Conservation (phyloP, 176 grass and related monocot genomes). For the Aegilops tauschii region DNA sequence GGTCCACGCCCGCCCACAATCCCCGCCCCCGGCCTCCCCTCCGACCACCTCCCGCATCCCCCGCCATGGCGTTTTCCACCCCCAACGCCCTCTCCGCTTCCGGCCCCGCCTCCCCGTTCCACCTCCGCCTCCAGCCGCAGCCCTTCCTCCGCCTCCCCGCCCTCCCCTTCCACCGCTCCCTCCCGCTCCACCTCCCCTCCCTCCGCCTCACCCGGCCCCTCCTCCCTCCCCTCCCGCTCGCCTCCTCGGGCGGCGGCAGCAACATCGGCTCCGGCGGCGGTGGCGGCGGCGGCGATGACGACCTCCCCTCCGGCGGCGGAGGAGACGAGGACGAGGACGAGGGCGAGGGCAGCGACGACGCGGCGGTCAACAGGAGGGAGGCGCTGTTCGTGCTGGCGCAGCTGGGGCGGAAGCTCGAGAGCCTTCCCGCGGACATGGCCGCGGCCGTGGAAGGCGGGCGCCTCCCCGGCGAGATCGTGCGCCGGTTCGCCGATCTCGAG, state of each 20-base stretch:
- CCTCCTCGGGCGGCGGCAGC: constrained; percentile 30
- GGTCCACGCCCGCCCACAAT: constrained; percentile 8
- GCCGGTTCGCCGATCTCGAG: constrained; percentile 69
- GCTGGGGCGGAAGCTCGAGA: constrained; percentile 77
- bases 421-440: constrained; percentile 72
- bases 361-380: constrained; percentile 41
- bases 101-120: constrained; percentile 14
- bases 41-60: constrained; percentile 1
- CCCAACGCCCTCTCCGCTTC: constrained; percentile 25
- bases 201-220: constrained; percentile 29
- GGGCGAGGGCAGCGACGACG: constrained; percentile 6
- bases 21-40: neutral
- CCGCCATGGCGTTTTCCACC: constrained; percentile 40
- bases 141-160: constrained; percentile 4
- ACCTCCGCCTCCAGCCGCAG: constrained; percentile 14
- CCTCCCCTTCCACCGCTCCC: constrained; percentile 8
- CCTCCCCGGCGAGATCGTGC: constrained; percentile 67
- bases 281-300: neutral
- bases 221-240: constrained; percentile 31
- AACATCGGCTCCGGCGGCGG: neutral
- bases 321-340: neutral
- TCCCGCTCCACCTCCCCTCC: constrained; percentile 27
- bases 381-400: constrained; percentile 76
- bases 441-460: constrained; percentile 66
- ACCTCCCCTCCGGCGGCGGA: neutral